These are phyloP conservation scores for Rhodotorula sp. DNA, from an alignment of 1,284 basidiomycete species.

Conservation along the genomic window DNA sequence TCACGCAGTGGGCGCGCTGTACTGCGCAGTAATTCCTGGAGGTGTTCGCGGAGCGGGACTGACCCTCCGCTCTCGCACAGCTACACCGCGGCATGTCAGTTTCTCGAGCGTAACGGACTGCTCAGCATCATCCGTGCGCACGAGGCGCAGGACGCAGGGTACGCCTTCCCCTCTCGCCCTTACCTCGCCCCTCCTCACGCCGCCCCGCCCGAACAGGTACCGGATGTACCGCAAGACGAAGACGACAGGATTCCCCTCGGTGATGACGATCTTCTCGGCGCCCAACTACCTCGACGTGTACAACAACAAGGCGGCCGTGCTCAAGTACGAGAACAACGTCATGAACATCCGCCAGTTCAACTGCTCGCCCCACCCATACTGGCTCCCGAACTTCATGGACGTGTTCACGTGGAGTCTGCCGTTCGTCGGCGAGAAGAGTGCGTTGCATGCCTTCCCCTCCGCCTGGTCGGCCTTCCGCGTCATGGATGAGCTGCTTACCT, in stretches of 20 bases:
- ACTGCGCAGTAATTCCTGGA: neutral
- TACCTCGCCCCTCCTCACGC: neutral
- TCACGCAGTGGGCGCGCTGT: too few relatives aligned
- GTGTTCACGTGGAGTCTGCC: conserved; percentile 99
- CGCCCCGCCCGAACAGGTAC: conserved; percentile 60
- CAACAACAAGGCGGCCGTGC: conserved; percentile 93
- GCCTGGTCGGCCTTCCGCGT: neutral
- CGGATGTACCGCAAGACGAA: conserved; percentile 97
- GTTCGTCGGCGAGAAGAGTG: conserved; percentile 96
- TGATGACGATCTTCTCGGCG: conserved; percentile 96
- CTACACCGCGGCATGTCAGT: conserved; percentile 90
- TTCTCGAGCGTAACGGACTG: conserved; percentile 89
- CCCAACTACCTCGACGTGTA: conserved; percentile 96
- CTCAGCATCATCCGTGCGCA: conserved; percentile 94
- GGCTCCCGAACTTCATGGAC: conserved; percentile 98
- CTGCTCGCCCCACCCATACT: conserved; percentile 92
- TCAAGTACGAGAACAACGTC: conserved; percentile 95
- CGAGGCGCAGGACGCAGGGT: conserved; percentile 94
- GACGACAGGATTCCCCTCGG: conserved; percentile 83
- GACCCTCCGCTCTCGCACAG: conserved; percentile 54
- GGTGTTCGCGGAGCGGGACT: neutral
- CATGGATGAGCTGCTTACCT: neutral
- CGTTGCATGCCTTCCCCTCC: conserved; percentile 47
- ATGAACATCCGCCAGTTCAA: conserved; percentile 96
- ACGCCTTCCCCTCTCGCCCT: conserved; percentile 21